phyloP scores from a whole-genome alignment of 768 basidiomycete genomes.

The Suillus discolor region DNA sequence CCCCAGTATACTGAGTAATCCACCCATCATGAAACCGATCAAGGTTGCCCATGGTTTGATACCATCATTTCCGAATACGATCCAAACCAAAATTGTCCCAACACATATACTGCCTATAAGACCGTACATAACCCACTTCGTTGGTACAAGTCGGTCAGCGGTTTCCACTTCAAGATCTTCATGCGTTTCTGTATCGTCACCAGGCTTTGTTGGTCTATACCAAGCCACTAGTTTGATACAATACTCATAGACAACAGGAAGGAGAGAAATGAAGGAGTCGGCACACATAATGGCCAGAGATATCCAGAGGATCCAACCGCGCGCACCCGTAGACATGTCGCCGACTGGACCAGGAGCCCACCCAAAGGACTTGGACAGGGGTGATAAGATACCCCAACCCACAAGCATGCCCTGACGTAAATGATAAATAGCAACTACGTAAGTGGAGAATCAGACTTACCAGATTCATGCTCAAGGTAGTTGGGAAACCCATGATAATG shows the following conservation, averaged over 20 bases:
- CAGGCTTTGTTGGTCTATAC: constrained; percentile 29
- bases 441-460: constrained; percentile 39
- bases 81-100: constrained; percentile 83
- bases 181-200: constrained; percentile 23
- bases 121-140: constrained; percentile 74
- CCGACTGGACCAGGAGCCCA: constrained; percentile 96
- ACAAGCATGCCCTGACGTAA: constrained; percentile 83
- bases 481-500: constrained; percentile 98
- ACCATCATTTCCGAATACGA: constrained; percentile 87
- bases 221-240: constrained; percentile 35
- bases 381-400: constrained; percentile 94
- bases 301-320: constrained; percentile 97
- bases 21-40: constrained; percentile 80
- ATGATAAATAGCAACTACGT: not conserved
- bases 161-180: constrained; percentile 74
- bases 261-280: constrained; percentile 84
- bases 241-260: constrained; percentile 70
- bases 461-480: constrained; percentile 90
- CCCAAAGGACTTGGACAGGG: constrained; percentile 74
- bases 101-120: constrained; percentile 57
- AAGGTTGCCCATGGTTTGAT: constrained; percentile 96
- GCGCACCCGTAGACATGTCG: constrained; percentile 85
- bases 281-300: constrained; percentile 95
- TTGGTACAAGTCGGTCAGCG: constrained; percentile 79
- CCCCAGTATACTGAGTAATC: constrained; percentile 87